Base-by-base conservation (phyloP, 2,329 filamentous ascomycete species). In the Magnaporthiopsis poae region DNA sequence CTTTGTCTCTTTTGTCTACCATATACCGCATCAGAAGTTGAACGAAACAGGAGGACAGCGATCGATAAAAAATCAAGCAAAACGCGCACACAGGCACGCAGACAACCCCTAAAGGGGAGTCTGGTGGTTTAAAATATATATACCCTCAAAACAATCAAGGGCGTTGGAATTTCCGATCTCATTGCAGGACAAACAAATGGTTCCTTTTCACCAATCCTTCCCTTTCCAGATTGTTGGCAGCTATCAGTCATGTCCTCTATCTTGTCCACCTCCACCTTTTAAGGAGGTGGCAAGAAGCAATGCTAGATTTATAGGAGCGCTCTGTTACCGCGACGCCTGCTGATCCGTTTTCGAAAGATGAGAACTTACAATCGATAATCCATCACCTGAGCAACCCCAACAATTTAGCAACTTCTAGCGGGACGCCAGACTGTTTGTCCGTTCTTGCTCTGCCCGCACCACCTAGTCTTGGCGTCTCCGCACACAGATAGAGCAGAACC, bases 1-100 rank as follows among this genome's bases (percentile, higher is more conserved):
- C 18, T 63, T 31, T 21, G 31, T 36, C 64, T 60, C 66, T 65
- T 39, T 25, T 60, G 63, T 18, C 60, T 62, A 8, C 60, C 7
- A 63, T 9, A 29, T 56, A 21, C 5, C 46, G 46, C n/a, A 56
- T 56, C 46, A 56, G 46, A 21, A 56, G n/a, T n/a, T 21, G 46
- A 56, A 56, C 46, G 46, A 56, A 56, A 56, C 46, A 56, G 46
- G 46, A 56, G 46, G 46, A 18, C 46, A 25, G 46, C 46, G 18
- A 18, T 56, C 46, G n/a, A 56, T 1, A 56, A 56, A 21, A n/a
- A 56, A 56, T 3, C 18, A 9, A 5, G 31, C 31, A 31, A 52
- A 18, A 52, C 18, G 2, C 18, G 3, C 46, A 56, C 46, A 56
- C 21, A 39, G 5, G 46, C 21, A 25, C 46, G 11, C 21, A 3